phyloP scores from a whole-genome alignment of 169 alveolate species.

The Plasmodium yoelii region DNA sequence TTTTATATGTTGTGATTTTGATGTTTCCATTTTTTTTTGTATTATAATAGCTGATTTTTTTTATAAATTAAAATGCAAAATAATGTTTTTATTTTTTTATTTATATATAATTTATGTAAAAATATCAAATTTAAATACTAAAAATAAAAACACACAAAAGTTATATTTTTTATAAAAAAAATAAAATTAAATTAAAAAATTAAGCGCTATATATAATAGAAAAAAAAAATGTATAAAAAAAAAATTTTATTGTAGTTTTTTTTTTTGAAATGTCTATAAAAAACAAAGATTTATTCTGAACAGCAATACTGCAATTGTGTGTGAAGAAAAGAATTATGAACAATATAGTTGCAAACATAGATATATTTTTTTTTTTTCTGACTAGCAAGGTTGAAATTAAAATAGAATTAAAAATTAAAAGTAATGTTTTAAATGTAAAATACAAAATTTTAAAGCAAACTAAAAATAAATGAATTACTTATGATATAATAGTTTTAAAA shows the following conservation, averaged over 20 bases:
- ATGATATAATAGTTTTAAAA: background rate
- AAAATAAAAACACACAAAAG: background rate
- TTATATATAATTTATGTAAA: background rate
- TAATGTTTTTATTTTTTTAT: background rate
- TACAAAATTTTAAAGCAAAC: background rate
- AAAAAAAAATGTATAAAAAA: conserved; percentile 44
- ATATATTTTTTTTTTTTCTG: conserved; percentile 7
- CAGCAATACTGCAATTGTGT: conserved; percentile 12
- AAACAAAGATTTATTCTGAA: conserved; percentile 39
- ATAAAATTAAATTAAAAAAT: conserved; percentile 3
- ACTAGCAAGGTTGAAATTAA: background rate
- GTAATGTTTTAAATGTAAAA: background rate
- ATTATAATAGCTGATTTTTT: background rate
- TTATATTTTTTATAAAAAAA: conserved; percentile 1
- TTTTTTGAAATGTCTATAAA: background rate
- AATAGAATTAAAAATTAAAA: background rate
- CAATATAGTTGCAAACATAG: conserved; percentile 16
- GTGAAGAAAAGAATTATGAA: conserved; percentile 10
- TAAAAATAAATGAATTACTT: background rate
- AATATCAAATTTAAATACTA: background rate
- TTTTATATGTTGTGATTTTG: conserved; percentile 52
- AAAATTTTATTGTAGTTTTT: conserved; percentile 22
- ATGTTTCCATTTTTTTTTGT: conserved; percentile 36
- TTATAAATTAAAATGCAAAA: background rate
- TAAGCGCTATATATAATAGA: background rate